Conservation (phyloP, 139 green algal species). For the Parachlorella kessleri region DNA sequence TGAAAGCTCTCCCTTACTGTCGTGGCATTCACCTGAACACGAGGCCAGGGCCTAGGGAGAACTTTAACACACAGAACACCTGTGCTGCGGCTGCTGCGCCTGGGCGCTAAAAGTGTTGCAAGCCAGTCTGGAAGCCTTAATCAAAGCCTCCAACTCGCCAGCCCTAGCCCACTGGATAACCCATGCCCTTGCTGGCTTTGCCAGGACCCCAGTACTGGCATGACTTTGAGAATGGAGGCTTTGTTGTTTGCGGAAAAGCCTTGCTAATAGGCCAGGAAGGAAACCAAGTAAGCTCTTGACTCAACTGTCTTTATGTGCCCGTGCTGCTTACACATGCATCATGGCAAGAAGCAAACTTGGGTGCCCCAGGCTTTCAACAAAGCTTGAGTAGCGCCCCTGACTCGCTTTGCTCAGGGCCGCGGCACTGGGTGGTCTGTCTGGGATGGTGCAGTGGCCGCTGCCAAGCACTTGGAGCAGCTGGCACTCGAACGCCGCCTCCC, state of each 20-base stretch:
- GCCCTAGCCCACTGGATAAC: background rate
- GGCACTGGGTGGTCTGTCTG: conserved; percentile 41
- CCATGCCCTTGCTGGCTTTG: conserved; percentile 1
- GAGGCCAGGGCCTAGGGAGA: background rate
- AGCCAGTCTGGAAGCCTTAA: background rate
- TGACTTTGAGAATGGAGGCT: background rate
- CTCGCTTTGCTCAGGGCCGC: conserved; percentile 9
- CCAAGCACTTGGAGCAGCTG: conserved; percentile 11
- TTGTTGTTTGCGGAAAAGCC: background rate
- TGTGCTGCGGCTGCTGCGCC: background rate
- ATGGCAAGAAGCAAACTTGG: no score
- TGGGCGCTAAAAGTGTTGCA: background rate
- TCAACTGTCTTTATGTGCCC: background rate
- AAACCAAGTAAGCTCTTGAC: background rate
- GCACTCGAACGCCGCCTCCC: background rate
- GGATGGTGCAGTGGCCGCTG: conserved; percentile 31
- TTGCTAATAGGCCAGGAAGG: conserved; percentile 15
- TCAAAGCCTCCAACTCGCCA: background rate
- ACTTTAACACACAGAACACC: background rate
- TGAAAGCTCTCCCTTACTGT: background rate
- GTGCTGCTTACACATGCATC: background rate
- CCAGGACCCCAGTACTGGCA: conserved; percentile 9
- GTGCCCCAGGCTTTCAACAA: no score
- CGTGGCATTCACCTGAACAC: no score
- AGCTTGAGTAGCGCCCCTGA: background rate